Evolutionary conservation across 2,329 filamentous ascomycete genomes (phyloP).

Genomic region (Cryphonectria radicalis): DNA sequence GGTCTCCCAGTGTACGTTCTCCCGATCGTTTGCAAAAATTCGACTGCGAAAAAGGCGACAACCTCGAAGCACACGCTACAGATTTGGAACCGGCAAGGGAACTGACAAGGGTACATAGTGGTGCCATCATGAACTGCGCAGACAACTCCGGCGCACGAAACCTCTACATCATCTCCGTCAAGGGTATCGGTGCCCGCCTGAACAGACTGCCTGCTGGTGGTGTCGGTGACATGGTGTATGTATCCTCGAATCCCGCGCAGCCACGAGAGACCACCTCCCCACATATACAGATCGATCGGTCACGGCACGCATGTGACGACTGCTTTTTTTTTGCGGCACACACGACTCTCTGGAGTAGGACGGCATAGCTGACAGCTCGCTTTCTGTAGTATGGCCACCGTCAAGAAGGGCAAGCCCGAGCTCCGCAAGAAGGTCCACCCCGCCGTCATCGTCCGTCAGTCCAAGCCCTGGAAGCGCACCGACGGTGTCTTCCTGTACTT

Average conservation of each 20-base stretch:
- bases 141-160: constrained; percentile 99
- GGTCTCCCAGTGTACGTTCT: constrained; percentile 97
- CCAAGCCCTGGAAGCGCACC: constrained; percentile 98
- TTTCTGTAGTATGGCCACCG: constrained; percentile 78
- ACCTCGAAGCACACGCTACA: constrained; percentile 18
- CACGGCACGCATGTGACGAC: background rate
- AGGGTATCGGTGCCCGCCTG: constrained; percentile 95
- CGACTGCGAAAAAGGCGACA: constrained; percentile 20
- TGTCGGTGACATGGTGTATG: constrained; percentile 93
- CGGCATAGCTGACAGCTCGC: constrained; percentile 15
- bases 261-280: background rate
- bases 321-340: background rate
- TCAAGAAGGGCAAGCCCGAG: constrained; percentile 99
- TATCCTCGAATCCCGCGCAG: constrained; percentile 17
- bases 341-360: background rate
- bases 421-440: constrained; percentile 99
- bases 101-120: constrained; percentile 57
- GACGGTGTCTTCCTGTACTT: constrained; percentile 99
- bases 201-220: constrained; percentile 97
- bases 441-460: constrained; percentile 97
- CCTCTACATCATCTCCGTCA: constrained; percentile 99
- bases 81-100: constrained; percentile 16
- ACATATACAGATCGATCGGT: background rate
- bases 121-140: constrained; percentile 99
- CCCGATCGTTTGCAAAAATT: constrained; percentile 22